These are phyloP conservation scores for Sphagnum tenellum DNA, from an alignment of 225 moss, liverwort and hornwort genomes.

Conservation along the genomic window DNA sequence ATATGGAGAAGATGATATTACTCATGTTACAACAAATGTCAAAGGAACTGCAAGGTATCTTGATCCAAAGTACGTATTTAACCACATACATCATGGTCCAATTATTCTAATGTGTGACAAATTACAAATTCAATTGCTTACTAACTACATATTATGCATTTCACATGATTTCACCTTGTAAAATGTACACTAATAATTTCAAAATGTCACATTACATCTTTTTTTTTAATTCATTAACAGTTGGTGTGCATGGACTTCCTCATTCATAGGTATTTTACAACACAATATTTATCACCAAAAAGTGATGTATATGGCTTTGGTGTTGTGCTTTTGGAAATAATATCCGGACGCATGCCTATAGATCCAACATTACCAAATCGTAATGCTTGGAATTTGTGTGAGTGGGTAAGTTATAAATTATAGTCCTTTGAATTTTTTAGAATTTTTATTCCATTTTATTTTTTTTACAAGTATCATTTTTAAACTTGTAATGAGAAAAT, in stretches of 20 bases:
- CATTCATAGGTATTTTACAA: constrained; percentile 25
- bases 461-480: background rate
- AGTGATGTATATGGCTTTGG: constrained; percentile 60
- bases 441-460: background rate
- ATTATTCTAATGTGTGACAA: background rate
- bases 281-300: constrained; percentile 31
- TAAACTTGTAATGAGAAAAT: background rate
- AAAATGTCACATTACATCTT: no score
- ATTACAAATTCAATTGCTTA: background rate
- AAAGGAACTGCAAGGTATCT: constrained; percentile 53
- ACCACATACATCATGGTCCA: background rate
- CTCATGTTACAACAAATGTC: constrained; percentile 43
- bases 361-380: constrained; percentile 10
- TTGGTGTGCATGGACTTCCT: background rate
- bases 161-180: background rate
- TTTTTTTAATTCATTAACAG: background rate
- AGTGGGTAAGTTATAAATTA: constrained; percentile 17
- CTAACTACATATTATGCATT: background rate
- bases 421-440: background rate
- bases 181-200: background rate
- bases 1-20: constrained; percentile 23
- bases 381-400: constrained; percentile 7
- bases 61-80: constrained; percentile 48
- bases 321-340: constrained; percentile 37
- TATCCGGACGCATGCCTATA: constrained; percentile 25